Evolutionary conservation across 1,284 basidiomycete species (phyloP), one percentile per base, ranked within the genome.

Genomic region (Trichosporon sp.): DNA sequence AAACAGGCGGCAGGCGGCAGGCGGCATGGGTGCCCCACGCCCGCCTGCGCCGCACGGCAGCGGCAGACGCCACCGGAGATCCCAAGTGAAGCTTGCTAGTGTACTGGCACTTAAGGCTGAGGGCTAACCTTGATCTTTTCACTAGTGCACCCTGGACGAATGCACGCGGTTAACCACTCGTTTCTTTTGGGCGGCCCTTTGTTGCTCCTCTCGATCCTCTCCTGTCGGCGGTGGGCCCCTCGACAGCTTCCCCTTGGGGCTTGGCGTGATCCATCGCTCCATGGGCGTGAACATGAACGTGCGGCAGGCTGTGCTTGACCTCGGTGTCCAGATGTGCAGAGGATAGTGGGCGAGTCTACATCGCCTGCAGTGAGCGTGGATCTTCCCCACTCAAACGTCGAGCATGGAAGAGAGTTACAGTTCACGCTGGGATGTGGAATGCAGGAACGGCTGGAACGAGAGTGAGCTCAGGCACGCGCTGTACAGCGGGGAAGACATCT

Each of bases 391-490:
- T 2, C 26, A 26, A 26, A 26, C 26, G 48, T 14, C n/a, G n/a
- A 7, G n/a, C 19, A 19, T 3, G n/a, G 12, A 12, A 46, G 5
- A 54, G 51, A 26, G 51, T 54, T 54, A 54, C 51, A 26, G 51
- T 54, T 54, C 51, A 54, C 51, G 51, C 51, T 21, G 51, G 51
- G 38, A 6, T 26, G 21, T 26, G 51, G 51, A 54, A 54, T 54
- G 51, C 46, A 54, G 51, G 51, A 19, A 54, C 51, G 51, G 51
- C 19, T 54, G 51, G 51, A 54, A 54, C 51, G 51, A 54, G 12
- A 12, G 12, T 12, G 11, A 10, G 38, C 35, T 12, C 38, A 40
- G 51, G 51, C 51, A 54, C 51, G 35, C 35, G 8, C 6, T 37
- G 35, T 10, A 11, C 38, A 12, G 38, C 43, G 43, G 11, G 10